A percentile compares a stretch with the other conserved stretches of the same genome.
Conservation (phyloP, 2,329 filamentous ascomycete species). For the Paraconiothyrium brasiliense region DNA sequence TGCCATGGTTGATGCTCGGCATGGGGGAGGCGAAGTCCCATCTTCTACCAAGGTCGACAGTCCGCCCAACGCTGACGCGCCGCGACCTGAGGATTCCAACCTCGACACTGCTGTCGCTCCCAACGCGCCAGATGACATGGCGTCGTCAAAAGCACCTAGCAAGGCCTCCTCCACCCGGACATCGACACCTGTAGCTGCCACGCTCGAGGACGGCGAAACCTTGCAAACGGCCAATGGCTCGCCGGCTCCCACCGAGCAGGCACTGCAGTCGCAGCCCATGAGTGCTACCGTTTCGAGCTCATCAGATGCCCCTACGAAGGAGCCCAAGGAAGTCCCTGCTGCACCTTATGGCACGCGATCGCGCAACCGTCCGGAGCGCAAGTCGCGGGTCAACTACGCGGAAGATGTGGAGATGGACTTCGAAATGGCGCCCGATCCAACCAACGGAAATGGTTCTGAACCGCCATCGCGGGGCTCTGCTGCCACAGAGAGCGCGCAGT, state of each 20-base stretch:
- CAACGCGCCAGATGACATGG: constrained; percentile 36
- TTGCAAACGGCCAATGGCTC: constrained; percentile 39
- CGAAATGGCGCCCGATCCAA: constrained; percentile 69
- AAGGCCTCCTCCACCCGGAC: constrained; percentile 47
- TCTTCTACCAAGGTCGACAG: constrained; percentile 43
- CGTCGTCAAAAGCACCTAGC: constrained; percentile 43
- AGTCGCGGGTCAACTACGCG: constrained; percentile 89
- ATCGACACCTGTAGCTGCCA: constrained; percentile 42
- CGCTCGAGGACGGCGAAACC: constrained; percentile 35
- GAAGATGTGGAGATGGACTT: constrained; percentile 94
- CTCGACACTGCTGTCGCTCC: constrained; percentile 34
- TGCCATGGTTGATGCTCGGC: constrained; percentile 48
- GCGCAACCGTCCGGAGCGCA: constrained; percentile 79
- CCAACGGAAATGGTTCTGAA: constrained; percentile 64
- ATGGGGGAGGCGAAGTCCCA: constrained; percentile 47
- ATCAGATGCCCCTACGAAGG: constrained; percentile 45
- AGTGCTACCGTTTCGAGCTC: constrained; percentile 37
- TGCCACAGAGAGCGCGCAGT: constrained; percentile 43
- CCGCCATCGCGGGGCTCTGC: constrained; percentile 48
- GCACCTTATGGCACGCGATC: constrained; percentile 92
- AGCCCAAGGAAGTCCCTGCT: constrained; percentile 50
- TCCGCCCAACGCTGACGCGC: constrained; percentile 37
- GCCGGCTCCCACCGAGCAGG: constrained; percentile 36
- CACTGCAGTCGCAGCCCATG: constrained; percentile 42
- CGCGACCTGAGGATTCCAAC: constrained; percentile 42